Evolutionary conservation across 306 rosid species (phyloP).

Genomic region (Acacia crassicarpa): DNA sequence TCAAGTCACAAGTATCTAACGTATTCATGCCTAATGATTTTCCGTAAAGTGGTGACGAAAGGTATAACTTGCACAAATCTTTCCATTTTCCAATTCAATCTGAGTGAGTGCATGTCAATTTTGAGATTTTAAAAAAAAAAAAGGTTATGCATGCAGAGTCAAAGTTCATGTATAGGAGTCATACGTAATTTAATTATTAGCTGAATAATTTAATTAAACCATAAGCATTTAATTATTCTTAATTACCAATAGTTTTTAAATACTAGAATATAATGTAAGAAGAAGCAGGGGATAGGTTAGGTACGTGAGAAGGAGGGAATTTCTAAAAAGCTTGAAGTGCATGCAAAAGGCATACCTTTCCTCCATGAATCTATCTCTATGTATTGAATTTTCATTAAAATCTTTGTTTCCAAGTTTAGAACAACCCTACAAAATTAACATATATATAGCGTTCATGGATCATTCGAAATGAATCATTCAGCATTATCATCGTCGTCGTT

Average conservation of each 20-base stretch:
- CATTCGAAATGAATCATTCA: background rate
- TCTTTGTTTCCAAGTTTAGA: slow-evolving; percentile 39
- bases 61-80: no score
- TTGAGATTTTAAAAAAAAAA: no score
- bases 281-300: background rate
- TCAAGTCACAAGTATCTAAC: no score
- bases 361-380: background rate
- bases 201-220: background rate
- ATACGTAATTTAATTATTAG: no score
- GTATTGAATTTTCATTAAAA: background rate
- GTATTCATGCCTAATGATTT: no score
- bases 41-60: no score
- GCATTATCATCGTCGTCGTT: background rate
- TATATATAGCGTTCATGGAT: background rate
- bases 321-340: background rate
- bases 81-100: no score
- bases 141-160: background rate
- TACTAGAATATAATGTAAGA: background rate
- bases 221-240: background rate
- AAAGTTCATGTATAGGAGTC: background rate
- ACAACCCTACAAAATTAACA: background rate
- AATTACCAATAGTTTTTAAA: background rate
- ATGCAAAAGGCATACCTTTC: slow-evolving; percentile 43
- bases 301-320: background rate
- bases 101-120: background rate